Evolutionary conservation across 768 basidiomycete species (phyloP).

Genomic region (Mycena maculata): DNA sequence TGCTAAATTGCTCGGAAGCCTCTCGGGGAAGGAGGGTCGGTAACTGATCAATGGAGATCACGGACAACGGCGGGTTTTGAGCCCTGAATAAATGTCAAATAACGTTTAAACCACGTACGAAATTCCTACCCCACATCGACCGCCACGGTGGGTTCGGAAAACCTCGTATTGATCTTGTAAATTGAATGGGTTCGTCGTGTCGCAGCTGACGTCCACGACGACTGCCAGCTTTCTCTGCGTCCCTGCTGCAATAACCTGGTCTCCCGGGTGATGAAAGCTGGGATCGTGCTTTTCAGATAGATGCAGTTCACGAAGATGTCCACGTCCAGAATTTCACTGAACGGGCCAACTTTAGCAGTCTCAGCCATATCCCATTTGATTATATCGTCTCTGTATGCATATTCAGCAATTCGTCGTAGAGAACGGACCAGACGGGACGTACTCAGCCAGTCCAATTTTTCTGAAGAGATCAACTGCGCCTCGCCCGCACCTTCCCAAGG

Average conservation of each 20-base stretch:
- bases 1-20: slow-evolving; percentile 95
- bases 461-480: slow-evolving; percentile 95
- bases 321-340: slow-evolving; percentile 93
- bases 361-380: slow-evolving; percentile 98
- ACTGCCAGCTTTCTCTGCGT: slow-evolving; percentile 74
- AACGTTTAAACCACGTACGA: slow-evolving; percentile 28
- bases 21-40: slow-evolving; percentile 96
- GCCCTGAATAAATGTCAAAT: slow-evolving; percentile 50
- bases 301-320: slow-evolving; percentile 99
- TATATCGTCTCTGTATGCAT: slow-evolving; percentile 81
- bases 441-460: slow-evolving; percentile 97
- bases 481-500: slow-evolving; percentile 92
- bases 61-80: slow-evolving; percentile 76
- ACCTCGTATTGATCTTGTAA: slow-evolving; percentile 94
- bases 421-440: slow-evolving; percentile 47
- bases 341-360: slow-evolving; percentile 97
- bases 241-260: slow-evolving; percentile 81
- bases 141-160: slow-evolving; percentile 89
- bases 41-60: slow-evolving; percentile 97
- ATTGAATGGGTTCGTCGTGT: slow-evolving; percentile 98
- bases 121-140: slow-evolving; percentile 81
- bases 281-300: slow-evolving; percentile 89
- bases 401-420: slow-evolving; percentile 10
- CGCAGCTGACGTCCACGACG: slow-evolving; percentile 98
- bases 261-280: slow-evolving; percentile 81